Conservation (phyloP, 805 yeast genomes). For the Wickerhamiella vanderwaltii region DNA sequence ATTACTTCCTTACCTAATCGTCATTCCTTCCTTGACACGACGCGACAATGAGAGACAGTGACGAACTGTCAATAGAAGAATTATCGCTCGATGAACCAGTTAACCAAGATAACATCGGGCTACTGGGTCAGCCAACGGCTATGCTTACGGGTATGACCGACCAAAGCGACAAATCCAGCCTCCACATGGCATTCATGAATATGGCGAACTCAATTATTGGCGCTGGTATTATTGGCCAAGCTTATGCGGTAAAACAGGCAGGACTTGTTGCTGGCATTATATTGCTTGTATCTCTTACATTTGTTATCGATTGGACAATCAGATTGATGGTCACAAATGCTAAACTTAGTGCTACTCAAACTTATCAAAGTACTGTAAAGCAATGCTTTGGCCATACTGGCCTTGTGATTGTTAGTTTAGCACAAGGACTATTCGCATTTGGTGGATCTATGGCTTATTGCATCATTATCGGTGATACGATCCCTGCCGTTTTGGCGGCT, state of each 20-base stretch:
- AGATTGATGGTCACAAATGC: constrained; percentile 68
- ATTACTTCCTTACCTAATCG: too few relatives aligned
- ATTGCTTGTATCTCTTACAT: constrained; percentile 45
- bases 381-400: constrained; percentile 70
- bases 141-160: constrained; percentile 18
- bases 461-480: constrained; percentile 87
- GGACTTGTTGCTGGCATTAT: constrained; percentile 68
- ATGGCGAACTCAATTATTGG: constrained; percentile 94
- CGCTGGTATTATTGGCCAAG: constrained; percentile 92
- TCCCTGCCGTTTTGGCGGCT: constrained; percentile 75
- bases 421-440: constrained; percentile 82
- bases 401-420: constrained; percentile 47
- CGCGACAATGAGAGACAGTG: constrained; percentile 6
- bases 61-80: constrained; percentile 11
- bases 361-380: constrained; percentile 77
- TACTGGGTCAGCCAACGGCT: constrained; percentile 21
- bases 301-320: constrained; percentile 80
- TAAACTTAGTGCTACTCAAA: constrained; percentile 56
- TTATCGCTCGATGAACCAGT: constrained; percentile 8
- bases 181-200: constrained; percentile 89
- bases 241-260: constrained; percentile 70
- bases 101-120: constrained; percentile 12
- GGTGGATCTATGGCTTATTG: constrained; percentile 94
- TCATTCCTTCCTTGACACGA: neutral
- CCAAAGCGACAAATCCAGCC: constrained; percentile 35